Percentiles rank a stretch among this genome's conserved stretches.
phyloP scores from a whole-genome alignment of 23 red algal species.

The Pyropia haitanensis region DNA sequence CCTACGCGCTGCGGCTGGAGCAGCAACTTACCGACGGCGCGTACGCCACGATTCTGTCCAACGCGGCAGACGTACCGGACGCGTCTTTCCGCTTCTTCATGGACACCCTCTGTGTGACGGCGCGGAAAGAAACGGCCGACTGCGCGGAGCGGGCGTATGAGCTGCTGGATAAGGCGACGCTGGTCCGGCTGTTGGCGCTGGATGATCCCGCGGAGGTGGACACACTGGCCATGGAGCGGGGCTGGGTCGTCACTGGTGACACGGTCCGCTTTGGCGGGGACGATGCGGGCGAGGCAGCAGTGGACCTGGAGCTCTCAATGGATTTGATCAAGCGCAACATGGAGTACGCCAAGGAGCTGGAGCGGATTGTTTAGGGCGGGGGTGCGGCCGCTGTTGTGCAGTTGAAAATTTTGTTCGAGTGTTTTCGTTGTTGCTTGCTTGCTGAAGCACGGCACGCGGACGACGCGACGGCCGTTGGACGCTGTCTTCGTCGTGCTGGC shows the following conservation, averaged over 20 bases:
- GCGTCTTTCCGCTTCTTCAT: constrained; percentile 59
- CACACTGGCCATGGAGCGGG: constrained; percentile 21
- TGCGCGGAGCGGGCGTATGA: constrained; percentile 66
- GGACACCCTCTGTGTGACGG: constrained; percentile 55
- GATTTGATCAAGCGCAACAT: constrained; percentile 69
- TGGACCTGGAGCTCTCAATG: constrained; percentile 35
- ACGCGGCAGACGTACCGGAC: constrained; percentile 41
- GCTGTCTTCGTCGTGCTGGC: too few species aligned
- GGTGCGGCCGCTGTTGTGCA: too few species aligned
- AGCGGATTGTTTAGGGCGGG: constrained; percentile 61
- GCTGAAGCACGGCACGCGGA: too few species aligned
- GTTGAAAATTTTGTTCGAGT: too few species aligned
- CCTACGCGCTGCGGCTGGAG: constrained; percentile 62
- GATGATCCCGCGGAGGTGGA: constrained; percentile 29
- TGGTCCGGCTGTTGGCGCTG: constrained; percentile 52
- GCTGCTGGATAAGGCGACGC: constrained; percentile 9
- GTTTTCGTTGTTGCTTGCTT: too few species aligned
- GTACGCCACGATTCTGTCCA: constrained; percentile 65
- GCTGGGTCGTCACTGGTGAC: constrained; percentile 37
- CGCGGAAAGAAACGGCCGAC: constrained; percentile 73
- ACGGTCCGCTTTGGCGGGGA: constrained; percentile 35
- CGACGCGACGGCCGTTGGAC: too few species aligned
- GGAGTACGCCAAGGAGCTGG: constrained; percentile 67
- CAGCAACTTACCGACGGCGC: constrained; percentile 83
- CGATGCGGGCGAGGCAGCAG: constrained; percentile 9